These are phyloP conservation scores for Zea luxurians DNA, from an alignment of 176 grass and related monocot genomes.

Conservation along the genomic window DNA sequence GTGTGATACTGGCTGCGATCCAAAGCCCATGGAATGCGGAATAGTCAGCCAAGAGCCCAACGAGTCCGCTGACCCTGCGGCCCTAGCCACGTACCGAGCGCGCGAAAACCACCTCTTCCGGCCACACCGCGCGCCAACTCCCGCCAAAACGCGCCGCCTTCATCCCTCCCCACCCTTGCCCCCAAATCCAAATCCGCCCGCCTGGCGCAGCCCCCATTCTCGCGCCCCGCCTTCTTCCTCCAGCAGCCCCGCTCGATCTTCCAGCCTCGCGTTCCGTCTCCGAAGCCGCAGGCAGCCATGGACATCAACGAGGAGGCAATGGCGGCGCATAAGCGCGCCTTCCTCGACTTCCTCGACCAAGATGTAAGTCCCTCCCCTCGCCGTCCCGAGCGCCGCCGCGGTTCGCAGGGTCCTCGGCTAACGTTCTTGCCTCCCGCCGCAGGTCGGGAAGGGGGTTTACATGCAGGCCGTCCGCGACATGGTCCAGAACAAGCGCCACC, in stretches of 20 bases:
- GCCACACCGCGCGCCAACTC: conserved; percentile 29
- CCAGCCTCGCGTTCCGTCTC: not conserved
- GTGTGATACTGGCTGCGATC: too few species aligned
- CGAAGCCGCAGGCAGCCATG: conserved; percentile 52
- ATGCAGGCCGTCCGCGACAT: conserved; percentile 74
- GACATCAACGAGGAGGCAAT: conserved; percentile 98
- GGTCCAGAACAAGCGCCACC: conserved; percentile 71
- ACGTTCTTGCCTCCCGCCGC: conserved; percentile 11
- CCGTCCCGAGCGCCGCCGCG: not conserved
- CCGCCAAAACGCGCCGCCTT: conserved; percentile 40
- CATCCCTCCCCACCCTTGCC: not conserved
- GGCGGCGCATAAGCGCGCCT: conserved; percentile 79
- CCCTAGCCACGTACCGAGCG: not conserved
- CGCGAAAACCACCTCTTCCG: conserved; percentile 45
- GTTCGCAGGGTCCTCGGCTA: not conserved
- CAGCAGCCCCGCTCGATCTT: not conserved
- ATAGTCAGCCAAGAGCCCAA: not conserved
- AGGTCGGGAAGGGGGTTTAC: conserved; percentile 82
- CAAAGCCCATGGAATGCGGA: too few species aligned
- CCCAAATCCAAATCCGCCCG: conserved; percentile 32
- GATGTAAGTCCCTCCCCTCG: conserved; percentile 47
- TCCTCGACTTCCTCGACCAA: conserved; percentile 91
- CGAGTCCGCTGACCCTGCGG: not conserved
- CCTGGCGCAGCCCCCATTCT: conserved; percentile 6
- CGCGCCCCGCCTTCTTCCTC: not conserved